Percentiles rank a stretch among this genome's conserved stretches.
Evolutionary conservation across 2,329 filamentous ascomycete genomes (phyloP).

Genomic region (Hymenoscyphus repandus): DNA sequence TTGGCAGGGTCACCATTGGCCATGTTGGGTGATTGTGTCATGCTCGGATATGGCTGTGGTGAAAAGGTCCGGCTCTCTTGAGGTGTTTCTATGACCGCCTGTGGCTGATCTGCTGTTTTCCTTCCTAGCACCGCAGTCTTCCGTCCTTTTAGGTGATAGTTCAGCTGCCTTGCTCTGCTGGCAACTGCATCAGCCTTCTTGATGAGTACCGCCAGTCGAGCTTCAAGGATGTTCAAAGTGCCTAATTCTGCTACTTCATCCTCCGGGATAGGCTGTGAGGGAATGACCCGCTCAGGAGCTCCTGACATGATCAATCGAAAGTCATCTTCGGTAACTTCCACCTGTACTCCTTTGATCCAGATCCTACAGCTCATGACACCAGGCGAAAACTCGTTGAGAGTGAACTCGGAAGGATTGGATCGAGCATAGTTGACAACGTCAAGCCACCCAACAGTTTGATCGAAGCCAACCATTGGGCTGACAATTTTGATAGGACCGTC

Average conservation of each 20-base stretch:
- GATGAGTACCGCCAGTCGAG: conserved; percentile 69
- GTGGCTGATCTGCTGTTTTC: conserved; percentile 38
- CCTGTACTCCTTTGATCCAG: conserved; percentile 70
- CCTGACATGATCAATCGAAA: conserved; percentile 80
- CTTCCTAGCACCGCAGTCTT: conserved; percentile 67
- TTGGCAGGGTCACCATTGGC: conserved; percentile 21
- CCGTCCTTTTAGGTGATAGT: conserved; percentile 72
- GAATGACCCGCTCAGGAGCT: conserved; percentile 75
- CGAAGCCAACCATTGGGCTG: conserved; percentile 47
- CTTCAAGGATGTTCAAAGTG: conserved; percentile 78
- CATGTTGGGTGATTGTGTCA: conserved; percentile 33
- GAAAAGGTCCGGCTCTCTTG: conserved; percentile 15
- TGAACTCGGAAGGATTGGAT: conserved; percentile 73
- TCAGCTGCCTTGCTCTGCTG: conserved; percentile 69
- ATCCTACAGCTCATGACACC: conserved; percentile 74
- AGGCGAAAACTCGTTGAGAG: conserved; percentile 62
- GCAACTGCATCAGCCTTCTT: conserved; percentile 74
- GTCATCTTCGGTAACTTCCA: conserved; percentile 85
- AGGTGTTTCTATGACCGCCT: conserved; percentile 9
- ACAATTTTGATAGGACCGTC: conserved; percentile 63
- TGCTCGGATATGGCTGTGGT: conserved; percentile 26
- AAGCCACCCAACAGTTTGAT: conserved; percentile 66
- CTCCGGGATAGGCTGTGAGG: conserved; percentile 74
- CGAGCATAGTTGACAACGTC: conserved; percentile 83
- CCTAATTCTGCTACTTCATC: conserved; percentile 82